Conservation (phyloP, 2,329 filamentous ascomycete species). For the Lasiodiplodia theobromae region DNA sequence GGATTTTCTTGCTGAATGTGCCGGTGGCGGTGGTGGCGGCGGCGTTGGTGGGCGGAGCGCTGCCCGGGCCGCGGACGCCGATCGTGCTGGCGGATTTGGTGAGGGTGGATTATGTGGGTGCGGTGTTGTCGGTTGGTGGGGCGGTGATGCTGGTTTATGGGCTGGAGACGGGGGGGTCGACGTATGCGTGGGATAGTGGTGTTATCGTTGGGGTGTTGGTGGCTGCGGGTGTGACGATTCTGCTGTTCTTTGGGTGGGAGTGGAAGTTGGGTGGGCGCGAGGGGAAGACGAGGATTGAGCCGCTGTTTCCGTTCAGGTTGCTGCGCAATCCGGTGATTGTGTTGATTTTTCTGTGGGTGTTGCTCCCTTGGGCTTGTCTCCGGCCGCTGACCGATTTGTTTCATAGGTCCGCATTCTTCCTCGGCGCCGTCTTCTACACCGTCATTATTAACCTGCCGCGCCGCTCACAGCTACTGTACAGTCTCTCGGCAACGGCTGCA, state of each 20-base stretch:
- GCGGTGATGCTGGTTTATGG: slow-evolving; percentile 44
- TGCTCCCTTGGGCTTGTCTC: not conserved
- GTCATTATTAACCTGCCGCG: not conserved
- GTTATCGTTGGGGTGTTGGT: slow-evolving; percentile 26
- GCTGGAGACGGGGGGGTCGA: slow-evolving; percentile 41
- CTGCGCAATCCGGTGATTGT: not conserved
- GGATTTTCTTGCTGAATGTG: slow-evolving; percentile 57
- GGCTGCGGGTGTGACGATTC: not conserved
- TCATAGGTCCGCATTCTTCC: not conserved
- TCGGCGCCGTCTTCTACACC: not conserved
- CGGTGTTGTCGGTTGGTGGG: slow-evolving; percentile 41
- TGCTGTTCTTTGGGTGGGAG: not conserved
- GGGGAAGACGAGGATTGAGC: not conserved
- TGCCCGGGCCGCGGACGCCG: not conserved
- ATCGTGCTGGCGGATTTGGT: slow-evolving; percentile 37
- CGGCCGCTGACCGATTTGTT: not conserved
- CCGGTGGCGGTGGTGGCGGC: not conserved
- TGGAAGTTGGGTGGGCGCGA: not conserved
- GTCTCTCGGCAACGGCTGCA: not conserved
- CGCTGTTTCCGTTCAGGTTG: not conserved
- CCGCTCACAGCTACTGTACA: not conserved
- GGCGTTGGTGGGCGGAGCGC: not conserved
- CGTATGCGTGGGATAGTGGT: slow-evolving; percentile 37
- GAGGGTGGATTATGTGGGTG: slow-evolving; percentile 40
- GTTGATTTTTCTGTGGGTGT: not conserved